Percentiles rank a stretch among this genome's conserved stretches.
These are phyloP conservation scores for Metschnikowia dekortorum DNA, from an alignment of 805 yeast species.

Conservation along the genomic window DNA sequence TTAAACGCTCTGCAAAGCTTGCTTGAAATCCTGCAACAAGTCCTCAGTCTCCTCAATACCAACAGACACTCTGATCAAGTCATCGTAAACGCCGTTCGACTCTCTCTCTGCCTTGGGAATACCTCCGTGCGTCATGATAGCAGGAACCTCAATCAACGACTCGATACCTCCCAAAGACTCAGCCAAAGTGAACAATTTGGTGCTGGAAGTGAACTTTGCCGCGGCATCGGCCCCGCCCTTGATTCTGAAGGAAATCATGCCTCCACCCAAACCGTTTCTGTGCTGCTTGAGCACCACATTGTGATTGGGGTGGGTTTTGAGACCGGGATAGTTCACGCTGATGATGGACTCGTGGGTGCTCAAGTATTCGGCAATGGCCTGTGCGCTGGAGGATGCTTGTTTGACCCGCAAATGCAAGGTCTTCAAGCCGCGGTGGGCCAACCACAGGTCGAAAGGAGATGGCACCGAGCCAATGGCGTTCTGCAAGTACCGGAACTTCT, in stretches of 20 bases:
- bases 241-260: conserved; percentile 85
- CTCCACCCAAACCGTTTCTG: conserved; percentile 84
- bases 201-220: conserved; percentile 63
- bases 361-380: conserved; percentile 64
- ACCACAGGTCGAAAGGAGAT: conserved; percentile 88
- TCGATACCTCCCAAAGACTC: conserved; percentile 91
- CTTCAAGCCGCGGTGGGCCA: conserved; percentile 88
- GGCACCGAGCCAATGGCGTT: conserved; percentile 88
- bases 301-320: conserved; percentile 59
- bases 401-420: conserved; percentile 77
- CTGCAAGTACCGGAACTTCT: conserved; percentile 69
- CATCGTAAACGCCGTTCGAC: conserved; percentile 75
- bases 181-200: conserved; percentile 78
- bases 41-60: conserved; percentile 86
- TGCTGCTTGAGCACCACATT: conserved; percentile 69
- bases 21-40: conserved; percentile 63
- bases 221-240: conserved; percentile 79
- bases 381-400: conserved; percentile 65
- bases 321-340: conserved; percentile 81
- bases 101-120: conserved; percentile 76
- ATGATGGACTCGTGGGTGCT: conserved; percentile 46
- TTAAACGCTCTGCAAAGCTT: conserved; percentile 48
- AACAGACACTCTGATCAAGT: conserved; percentile 75
- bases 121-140: conserved; percentile 90
- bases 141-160: conserved; percentile 82